Conservation (phyloP, 805 yeast genomes). For the Starmerella davenportii region DNA sequence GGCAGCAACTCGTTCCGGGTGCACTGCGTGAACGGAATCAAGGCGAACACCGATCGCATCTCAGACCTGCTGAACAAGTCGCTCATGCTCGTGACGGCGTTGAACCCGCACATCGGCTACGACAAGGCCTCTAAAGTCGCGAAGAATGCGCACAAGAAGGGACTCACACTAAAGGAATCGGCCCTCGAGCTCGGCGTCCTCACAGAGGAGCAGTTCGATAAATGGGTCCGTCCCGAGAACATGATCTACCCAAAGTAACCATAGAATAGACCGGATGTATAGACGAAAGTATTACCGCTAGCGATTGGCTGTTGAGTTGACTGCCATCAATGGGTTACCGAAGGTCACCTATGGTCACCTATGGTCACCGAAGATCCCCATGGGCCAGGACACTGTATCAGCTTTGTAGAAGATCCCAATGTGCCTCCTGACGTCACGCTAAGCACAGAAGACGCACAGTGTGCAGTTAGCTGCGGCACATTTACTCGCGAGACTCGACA, state of each 20-base stretch:
- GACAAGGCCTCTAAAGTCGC: slow-evolving; percentile 96
- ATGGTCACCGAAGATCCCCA: background rate
- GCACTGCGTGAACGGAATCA: slow-evolving; percentile 88
- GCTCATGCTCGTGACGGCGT: slow-evolving; percentile 93
- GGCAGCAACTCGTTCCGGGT: slow-evolving; percentile 78
- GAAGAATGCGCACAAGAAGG: slow-evolving; percentile 96
- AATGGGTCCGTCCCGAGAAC: slow-evolving; percentile 94
- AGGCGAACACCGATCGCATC: slow-evolving; percentile 76
- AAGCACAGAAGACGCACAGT: no score
- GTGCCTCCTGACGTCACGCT: no score
- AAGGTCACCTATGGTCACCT: no score
- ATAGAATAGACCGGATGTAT: background rate
- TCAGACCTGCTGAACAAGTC: slow-evolving; percentile 80
- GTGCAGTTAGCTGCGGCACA: no score
- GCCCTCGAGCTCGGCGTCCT: slow-evolving; percentile 82
- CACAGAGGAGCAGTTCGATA: slow-evolving; percentile 70
- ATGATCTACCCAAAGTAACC: slow-evolving; percentile 73
- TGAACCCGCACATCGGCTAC: slow-evolving; percentile 97
- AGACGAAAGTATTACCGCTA: background rate
- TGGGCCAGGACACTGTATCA: background rate
- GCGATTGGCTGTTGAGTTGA: no score
- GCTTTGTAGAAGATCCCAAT: no score
- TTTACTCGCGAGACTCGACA: no score
- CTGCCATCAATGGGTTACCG: no score
- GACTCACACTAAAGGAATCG: slow-evolving; percentile 83